Evolutionary conservation across 2,329 filamentous ascomycete genomes (phyloP), one percentile per base, ranked within the genome.

Genomic region (Colletotrichum magnum): DNA sequence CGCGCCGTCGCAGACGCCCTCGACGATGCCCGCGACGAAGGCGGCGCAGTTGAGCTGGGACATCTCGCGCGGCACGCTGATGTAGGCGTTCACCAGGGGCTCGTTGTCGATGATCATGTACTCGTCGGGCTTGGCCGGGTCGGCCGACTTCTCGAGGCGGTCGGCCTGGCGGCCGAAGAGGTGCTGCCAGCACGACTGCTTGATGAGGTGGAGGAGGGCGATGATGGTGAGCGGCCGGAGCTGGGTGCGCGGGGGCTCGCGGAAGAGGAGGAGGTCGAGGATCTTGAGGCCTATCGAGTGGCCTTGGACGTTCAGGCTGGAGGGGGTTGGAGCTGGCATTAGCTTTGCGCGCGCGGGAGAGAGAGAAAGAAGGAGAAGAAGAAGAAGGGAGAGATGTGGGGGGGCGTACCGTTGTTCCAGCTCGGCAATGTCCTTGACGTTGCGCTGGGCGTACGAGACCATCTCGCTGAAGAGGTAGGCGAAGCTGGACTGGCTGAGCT

Each of bases 81-180:
- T 93, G 83, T 96, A 98, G 71, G 92, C 92, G 81, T 98, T 98
- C 47, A 98, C 95, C 58, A 98, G 87, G 24, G 96, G 96, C 79
- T 98, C 96, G 82, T 99, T 98, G 83, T 99, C 96, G 75, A 95
- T 94, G 75, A 99, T 96, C 95, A 99, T 98, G 86, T 98, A 99
- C 84, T 98, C 95, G 75, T 96, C 94, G 9, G 94, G 92, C 60
- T 94, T 95, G 61, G 91, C 89, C 9, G 93, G 91, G 76, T 93
- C 92, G 62, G 90, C 90, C 68, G 91, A 94, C 82, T 96, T 95
- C 83, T 99, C 96, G 68, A 99, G 90, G 18, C 94, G 93, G 82
- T 98, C 95, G 32, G 96, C 96, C 64, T 95, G 92, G 1, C 95
- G 92, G 45, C 90, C 91, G 81, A 99, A 99, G 57, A 99, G 92